Percentiles rank a stretch among this genome's conserved stretches.
Evolutionary conservation across 306 rosid genomes (phyloP).

Genomic region (peach (Prunus persica)): Prunus_persica_NCBIv2 NC_034010.1:19746001-19746500

Average conservation of each 20-base stretch:
- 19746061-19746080: no score
- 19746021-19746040: background rate
- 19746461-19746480: no score
- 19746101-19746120: no score
- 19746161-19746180: background rate
- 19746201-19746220: background rate
- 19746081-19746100: no score
- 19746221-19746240: background rate
- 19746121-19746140: no score
- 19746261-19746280: background rate
- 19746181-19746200: background rate
- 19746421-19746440: no score
- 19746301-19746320: background rate
- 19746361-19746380: background rate
- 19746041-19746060: background rate
- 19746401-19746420: no score
- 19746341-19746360: no score
- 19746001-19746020: background rate
- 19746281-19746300: background rate
- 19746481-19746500: no score
- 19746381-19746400: background rate
- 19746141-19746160: background rate
- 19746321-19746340: background rate
- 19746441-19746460: no score
- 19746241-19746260: background rate